Base-by-base conservation (phyloP, 192 early-diverging fungal species). In the Coemansia biformis region DNA sequence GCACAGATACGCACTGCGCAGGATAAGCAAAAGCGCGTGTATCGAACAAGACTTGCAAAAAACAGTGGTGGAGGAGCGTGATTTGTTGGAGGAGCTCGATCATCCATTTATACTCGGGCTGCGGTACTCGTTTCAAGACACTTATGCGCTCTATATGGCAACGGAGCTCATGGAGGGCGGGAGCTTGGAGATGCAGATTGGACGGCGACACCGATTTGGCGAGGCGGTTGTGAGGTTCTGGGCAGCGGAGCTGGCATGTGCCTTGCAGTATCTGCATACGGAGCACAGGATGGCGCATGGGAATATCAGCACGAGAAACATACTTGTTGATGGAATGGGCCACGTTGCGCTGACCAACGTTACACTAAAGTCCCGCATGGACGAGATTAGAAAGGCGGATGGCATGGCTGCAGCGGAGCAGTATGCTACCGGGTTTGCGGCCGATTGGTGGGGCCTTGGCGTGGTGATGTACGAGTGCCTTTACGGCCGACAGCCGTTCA, bases 401-500 rank as follows among this genome's bases (percentile, higher is more conserved):
- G 15, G 0, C 4, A 9, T 28, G 13, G 16, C 2, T 18, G 46
- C 54, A 83, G 1, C 72, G 80, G 44, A 63, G 16, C n/a, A n/a
- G n/a, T n/a, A n/a, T n/a, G n/a, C n/a, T n/a, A n/a, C n/a, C n/a
- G n/a, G n/a, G n/a, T 70, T 75, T 15, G 78, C 80, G 18, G 88
- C 89, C 2, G 95, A 98, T 63, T 98, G 91, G 91, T 93, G 92
- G 91, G 81, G 83, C 4, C 48, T 96, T 33, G 95, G 95, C 4
- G 78, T 90, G 0, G 74, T 90, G 11, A 77, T 91, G 53, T 95
- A 86, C 65, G 91, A 93, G 65, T 81, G 86, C 32, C 54, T 94
- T n/a, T 89, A 81, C 55, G 87, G 84, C 15, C 78, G 52, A 43
- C 76, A 78, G 22, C 85, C 86, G 3, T 87, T 86, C 45, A 38